Evolutionary conservation across 495 filamentous ascomycete species (phyloP), one percentile per base, ranked within the genome.

Genomic region (Chaetomidium leptoderma): DNA sequence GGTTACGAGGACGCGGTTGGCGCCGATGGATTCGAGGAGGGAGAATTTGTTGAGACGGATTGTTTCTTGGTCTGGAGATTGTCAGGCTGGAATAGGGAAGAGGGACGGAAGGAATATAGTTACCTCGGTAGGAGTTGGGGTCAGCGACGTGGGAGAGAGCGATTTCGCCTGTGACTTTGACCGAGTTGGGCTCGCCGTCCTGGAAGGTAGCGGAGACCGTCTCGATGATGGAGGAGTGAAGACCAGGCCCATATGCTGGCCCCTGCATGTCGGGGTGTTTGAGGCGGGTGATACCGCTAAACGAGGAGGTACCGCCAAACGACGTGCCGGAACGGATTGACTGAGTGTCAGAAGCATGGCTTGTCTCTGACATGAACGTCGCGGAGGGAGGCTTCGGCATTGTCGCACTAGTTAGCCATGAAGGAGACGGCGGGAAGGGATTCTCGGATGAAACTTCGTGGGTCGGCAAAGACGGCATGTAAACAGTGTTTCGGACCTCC

Each of bases 191-290:
- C 9, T 75, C 74, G 10, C 90, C 90, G 24, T 86, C 79, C 35
- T 91, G 84, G 69, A 97, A 93, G 55, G 83, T 84, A 33, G 90
- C 89, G 63, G 81, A 93, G 55, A 97, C 85, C 0, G 89, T 95
- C 68, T 99, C 95, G 54, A 97, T 86, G 46, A 97, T 77, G 9
- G 95, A 97, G 6, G 91, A 86, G 65, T 92, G 95, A 37, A 99
- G 72, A 8, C 95, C 95, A 11, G 86, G 80, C 2, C 60, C 80
- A 52, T 85, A 76, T 7, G 90, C 92, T 9, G 86, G 78, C 11
- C 66, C 81, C 53, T 86, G 81, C 70, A 97, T 81, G 14, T 97
- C 91, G 0, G 91, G 87, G 67, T 99, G 95, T 59, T 83, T 83
- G 11, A 84, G 75, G 13, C 72, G 72, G 10, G 78, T 67, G 30